Base-by-base conservation (phyloP, 108 stramenopile species). In the Nitzschia sp. region DNA sequence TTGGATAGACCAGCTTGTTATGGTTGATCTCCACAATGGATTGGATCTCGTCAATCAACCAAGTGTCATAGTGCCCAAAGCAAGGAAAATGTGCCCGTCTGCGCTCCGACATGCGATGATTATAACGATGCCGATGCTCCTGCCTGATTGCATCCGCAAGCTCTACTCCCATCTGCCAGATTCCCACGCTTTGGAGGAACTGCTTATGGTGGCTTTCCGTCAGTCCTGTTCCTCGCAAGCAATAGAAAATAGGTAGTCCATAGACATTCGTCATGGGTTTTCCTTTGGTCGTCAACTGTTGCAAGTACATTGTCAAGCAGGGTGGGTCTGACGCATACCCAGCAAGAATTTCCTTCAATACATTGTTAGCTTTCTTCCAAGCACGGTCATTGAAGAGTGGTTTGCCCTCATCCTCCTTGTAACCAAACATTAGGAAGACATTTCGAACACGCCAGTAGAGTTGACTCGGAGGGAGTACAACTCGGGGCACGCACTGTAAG, bases 51-150 rank as follows among this genome's bases (percentile, higher is more conserved):
- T 53, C 51, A n/a, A n/a, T 53, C 18, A 53, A n/a, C 51, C 51
- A 53, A 6, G 51, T 53, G 18, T 53, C 51, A n/a, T 53, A 53
- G 24, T 53, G 51, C 13, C 51, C 51, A 24, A 53, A 4, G 51
- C 18, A n/a, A 6, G 51, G 51, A n/a, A 24, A 25, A n/a, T n/a
- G 13, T 25, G 24, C 5, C 13, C 51, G 38, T 42, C 13, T 42
- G 9, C 9, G 9, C 9, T 13, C 9, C 9, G 9, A 9, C 13
- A 42, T 42, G 13, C 9, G 13, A 42, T 9, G 6, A 42, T 42
- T 42, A 6, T 9, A 13, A 9, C 38, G 9, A 42, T 42, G 38
- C 38, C 38, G 38, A 9, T 9, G 6, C 38, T 42, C 38, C 6
- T 6, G 9, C 6, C 6, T 6, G 38, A 6, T 42, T 13, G 13